Evolutionary conservation across 345 rosid genomes (phyloP).

Genomic region (Citrus medica): DNA sequence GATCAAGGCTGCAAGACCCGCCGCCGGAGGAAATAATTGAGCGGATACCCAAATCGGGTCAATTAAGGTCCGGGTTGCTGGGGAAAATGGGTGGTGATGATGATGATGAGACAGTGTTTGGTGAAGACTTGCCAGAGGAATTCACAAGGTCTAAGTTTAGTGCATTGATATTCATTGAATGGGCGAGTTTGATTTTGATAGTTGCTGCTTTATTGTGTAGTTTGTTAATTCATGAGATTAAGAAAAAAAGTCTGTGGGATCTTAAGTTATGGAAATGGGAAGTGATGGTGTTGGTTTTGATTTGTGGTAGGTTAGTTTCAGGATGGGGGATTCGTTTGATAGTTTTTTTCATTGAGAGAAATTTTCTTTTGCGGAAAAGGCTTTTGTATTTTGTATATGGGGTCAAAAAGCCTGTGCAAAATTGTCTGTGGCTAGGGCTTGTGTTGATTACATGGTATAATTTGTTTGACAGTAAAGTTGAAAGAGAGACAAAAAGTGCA

Average conservation of each 20-base stretch:
- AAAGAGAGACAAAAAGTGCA: conserved; percentile 22
- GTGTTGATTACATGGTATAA: conserved; percentile 70
- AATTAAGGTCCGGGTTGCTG: conserved; percentile 45
- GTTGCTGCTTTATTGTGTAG: conserved; percentile 49
- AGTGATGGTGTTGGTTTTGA: conserved; percentile 65
- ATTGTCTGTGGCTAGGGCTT: conserved; percentile 77
- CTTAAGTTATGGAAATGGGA: conserved; percentile 92
- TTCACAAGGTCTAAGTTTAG: conserved; percentile 37
- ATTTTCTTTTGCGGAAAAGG: conserved; percentile 63
- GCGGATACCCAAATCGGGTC: conserved; percentile 47
- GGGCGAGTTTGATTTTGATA: conserved; percentile 61
- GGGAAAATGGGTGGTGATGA: conserved; percentile 44
- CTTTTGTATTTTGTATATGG: conserved; percentile 89
- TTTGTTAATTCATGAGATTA: conserved; percentile 36
- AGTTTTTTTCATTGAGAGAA: conserved; percentile 79
- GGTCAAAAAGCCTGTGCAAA: conserved; percentile 70
- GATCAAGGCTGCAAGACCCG: conserved; percentile 80
- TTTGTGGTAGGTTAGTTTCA: conserved; percentile 79
- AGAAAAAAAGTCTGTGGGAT: conserved; percentile 33
- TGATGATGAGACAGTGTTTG: conserved; percentile 65
- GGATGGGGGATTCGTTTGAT: conserved; percentile 82
- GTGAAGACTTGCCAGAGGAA: conserved; percentile 75
- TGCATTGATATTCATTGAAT: conserved; percentile 49
- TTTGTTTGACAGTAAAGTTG: conserved; percentile 60
- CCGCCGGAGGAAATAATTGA: conserved; percentile 37